These are phyloP conservation scores for Pestalotiopsis sp. DNA, from an alignment of 2,329 filamentous ascomycete genomes.

Conservation along the genomic window DNA sequence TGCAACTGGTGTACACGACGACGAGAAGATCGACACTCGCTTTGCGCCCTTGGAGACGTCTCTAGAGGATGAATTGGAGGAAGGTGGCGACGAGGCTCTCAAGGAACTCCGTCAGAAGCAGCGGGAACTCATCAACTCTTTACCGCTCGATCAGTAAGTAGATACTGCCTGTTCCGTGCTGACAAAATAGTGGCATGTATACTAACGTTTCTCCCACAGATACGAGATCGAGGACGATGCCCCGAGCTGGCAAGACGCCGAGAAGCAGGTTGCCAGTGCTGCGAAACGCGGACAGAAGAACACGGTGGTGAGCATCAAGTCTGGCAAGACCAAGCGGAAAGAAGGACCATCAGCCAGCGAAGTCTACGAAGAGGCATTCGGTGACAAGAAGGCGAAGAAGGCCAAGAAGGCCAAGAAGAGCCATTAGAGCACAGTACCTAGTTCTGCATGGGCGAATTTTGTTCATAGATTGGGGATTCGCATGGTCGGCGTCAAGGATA, in stretches of 20 bases:
- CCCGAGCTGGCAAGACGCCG: slow-evolving; percentile 66
- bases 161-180: background rate
- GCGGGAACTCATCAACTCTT: slow-evolving; percentile 82
- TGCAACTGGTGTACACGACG: slow-evolving; percentile 66
- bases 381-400: slow-evolving; percentile 47
- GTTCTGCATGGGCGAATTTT: background rate
- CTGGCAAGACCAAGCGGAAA: slow-evolving; percentile 76
- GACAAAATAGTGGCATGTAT: background rate
- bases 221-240: slow-evolving; percentile 66
- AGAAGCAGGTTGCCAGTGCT: slow-evolving; percentile 69
- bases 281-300: slow-evolving; percentile 55
- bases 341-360: slow-evolving; percentile 58
- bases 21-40: slow-evolving; percentile 63
- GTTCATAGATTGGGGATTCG: slow-evolving; percentile 7
- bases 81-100: slow-evolving; percentile 77
- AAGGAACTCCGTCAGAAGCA: slow-evolving; percentile 75
- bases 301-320: slow-evolving; percentile 78
- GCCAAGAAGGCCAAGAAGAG: slow-evolving; percentile 55
- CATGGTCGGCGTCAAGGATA: slow-evolving; percentile 13
- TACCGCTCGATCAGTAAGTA: slow-evolving; percentile 82
- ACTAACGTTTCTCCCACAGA: slow-evolving; percentile 34
- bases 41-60: slow-evolving; percentile 71
- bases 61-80: slow-evolving; percentile 80
- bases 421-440: slow-evolving; percentile 9
- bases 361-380: slow-evolving; percentile 62